Percentiles rank a stretch among this genome's conserved stretches.
These are phyloP conservation scores for Glebionis coronaria DNA, from an alignment of 129 eudicot genomes.

Conservation along the genomic window DNA sequence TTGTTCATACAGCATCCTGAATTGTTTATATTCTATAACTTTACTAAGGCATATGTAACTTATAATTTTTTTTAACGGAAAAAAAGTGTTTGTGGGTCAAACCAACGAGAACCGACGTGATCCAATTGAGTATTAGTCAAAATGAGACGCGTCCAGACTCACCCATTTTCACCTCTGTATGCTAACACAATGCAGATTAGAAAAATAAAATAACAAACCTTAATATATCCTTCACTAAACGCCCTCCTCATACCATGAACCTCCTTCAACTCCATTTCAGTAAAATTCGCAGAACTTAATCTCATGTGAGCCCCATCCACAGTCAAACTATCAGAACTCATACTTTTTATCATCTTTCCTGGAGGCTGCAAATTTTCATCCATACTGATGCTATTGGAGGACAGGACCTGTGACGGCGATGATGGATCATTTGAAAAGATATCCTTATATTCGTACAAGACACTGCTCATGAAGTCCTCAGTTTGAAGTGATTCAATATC, in stretches of 20 bases:
- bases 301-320: constrained; percentile 43
- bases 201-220: constrained; percentile 46
- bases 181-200: not conserved
- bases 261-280: constrained; percentile 45
- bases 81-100: not conserved
- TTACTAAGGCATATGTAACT: too few relatives aligned
- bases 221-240: constrained; percentile 75
- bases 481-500: constrained; percentile 48
- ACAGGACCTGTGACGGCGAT: constrained; percentile 35
- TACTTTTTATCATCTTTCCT: constrained; percentile 49
- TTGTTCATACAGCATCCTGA: too few relatives aligned
- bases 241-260: constrained; percentile 74
- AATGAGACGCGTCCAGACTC: too few relatives aligned
- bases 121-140: too few relatives aligned
- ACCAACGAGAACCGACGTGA: not conserved
- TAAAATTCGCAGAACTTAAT: constrained; percentile 50
- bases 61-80: not conserved
- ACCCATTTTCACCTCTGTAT: not conserved
- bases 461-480: constrained; percentile 59
- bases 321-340: constrained; percentile 56
- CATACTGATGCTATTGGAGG: constrained; percentile 22
- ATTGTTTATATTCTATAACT: too few relatives aligned
- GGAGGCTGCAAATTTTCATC: constrained; percentile 34
- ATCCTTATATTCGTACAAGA: constrained; percentile 46
- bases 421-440: constrained; percentile 47